Base-by-base conservation (phyloP, 2,329 filamentous ascomycete genomes). In the Trichoderma simmonsii region DNA sequence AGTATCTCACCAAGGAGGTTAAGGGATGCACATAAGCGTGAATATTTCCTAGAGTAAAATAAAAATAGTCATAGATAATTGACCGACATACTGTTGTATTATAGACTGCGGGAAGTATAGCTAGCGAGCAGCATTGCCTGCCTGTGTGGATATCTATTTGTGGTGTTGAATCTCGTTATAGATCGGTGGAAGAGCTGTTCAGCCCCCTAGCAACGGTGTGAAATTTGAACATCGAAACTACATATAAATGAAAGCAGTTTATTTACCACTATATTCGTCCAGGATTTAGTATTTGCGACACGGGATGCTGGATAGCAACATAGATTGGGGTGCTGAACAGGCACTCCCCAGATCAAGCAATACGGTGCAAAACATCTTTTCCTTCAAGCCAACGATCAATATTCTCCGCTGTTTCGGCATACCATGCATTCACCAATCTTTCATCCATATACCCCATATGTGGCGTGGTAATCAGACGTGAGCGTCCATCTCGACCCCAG, bases 371-470 rank as follows among this genome's bases (percentile, higher is more conserved):
- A 21, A 77, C 30, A 14, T 75, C 73, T 39, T 71, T 70, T 1
- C 74, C 75, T 3, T 68, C 72, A 14, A 77, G 32, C 84, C 89
- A 91, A 59, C 85, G 82, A 79, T 86, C 83, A 30, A 93, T 75
- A 77, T 91, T 92, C 77, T 88, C 86, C 1, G 86, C 89, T 71
- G 89, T 88, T 80, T 92, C 89, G 73, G 87, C 85, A 80, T 93
- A 93, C 90, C 91, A 93, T 7, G 82, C 82, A 63, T 86, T 83
- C 77, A 93, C 83, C 43, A 87, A 86, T n/a, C 86, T 89, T 72
- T 88, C 87, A 74, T 92, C 90, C 0, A 90, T 90, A 78, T 93
- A 94, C 0, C 91, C 92, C 87, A 92, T 92, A 79, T 94, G 92
- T 57, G 92, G 92, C 64, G 89, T 91, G 74, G 92, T 77, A 18